These are phyloP conservation scores for Naganishia cerealis DNA, from an alignment of 1,284 basidiomycete genomes.

Conservation along the genomic window DNA sequence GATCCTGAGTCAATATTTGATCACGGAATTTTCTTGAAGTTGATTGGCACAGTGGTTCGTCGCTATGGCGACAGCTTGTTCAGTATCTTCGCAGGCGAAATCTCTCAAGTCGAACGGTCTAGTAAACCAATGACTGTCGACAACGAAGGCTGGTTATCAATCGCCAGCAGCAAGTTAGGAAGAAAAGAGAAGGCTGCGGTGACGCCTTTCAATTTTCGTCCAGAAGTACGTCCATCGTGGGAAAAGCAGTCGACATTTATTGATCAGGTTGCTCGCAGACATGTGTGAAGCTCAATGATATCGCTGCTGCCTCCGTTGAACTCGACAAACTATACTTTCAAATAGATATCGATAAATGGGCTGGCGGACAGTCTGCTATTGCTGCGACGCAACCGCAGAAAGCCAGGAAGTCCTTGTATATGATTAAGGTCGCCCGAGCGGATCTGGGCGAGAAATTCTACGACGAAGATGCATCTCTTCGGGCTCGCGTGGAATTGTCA, in stretches of 20 bases:
- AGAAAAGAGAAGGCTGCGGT: slow-evolving; percentile 48
- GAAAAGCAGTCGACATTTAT: neutral
- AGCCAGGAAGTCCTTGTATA: slow-evolving; percentile 78
- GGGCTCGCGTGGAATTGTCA: slow-evolving; percentile 91
- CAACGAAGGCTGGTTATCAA: slow-evolving; percentile 20
- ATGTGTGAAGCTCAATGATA: slow-evolving; percentile 96
- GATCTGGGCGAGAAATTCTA: slow-evolving; percentile 55
- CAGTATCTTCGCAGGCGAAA: slow-evolving; percentile 24
- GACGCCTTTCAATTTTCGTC: slow-evolving; percentile 89
- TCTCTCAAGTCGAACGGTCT: slow-evolving; percentile 23
- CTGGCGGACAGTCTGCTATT: slow-evolving; percentile 56
- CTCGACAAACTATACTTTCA: slow-evolving; percentile 92
- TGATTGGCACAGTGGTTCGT: slow-evolving; percentile 31
- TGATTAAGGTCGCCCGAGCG: slow-evolving; percentile 87
- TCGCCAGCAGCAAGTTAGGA: slow-evolving; percentile 22
- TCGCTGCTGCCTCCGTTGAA: slow-evolving; percentile 84
- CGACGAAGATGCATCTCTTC: slow-evolving; percentile 54
- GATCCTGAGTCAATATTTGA: neutral
- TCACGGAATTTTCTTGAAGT: neutral
- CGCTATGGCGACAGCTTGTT: slow-evolving; percentile 28
- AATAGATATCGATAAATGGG: slow-evolving; percentile 85
- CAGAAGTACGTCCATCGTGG: slow-evolving; percentile 56
- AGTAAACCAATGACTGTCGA: neutral
- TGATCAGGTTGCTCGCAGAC: slow-evolving; percentile 58
- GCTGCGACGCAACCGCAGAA: slow-evolving; percentile 57